Evolutionary conservation across 2,329 filamentous ascomycete genomes (phyloP).

Genomic region (Aspergillus cejpii): DNA sequence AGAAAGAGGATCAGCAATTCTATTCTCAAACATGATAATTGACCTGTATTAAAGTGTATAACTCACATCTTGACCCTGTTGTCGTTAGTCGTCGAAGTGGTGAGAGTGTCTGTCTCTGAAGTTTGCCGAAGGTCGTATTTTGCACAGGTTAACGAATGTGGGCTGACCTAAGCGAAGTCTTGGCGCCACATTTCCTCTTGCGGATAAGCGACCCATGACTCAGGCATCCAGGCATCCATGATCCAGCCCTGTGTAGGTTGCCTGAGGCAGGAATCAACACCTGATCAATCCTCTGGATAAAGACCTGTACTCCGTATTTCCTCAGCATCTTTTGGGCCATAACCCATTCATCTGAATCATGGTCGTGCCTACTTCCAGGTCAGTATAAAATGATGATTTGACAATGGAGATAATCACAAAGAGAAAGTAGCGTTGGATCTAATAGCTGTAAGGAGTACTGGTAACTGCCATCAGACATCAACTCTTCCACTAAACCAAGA

Average conservation of each 20-base stretch:
- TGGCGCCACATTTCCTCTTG: slow-evolving; percentile 16
- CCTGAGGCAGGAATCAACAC: slow-evolving; percentile 11
- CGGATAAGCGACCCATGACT: slow-evolving; percentile 12
- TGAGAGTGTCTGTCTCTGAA: slow-evolving; percentile 37
- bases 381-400: too few relatives aligned
- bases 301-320: too few relatives aligned
- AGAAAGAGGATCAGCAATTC: slow-evolving; percentile 25
- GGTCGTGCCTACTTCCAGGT: too few relatives aligned
- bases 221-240: slow-evolving; percentile 3
- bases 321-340: too few relatives aligned
- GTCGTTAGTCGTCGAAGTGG: slow-evolving; percentile 44
- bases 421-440: neutral
- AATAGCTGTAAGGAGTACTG: neutral
- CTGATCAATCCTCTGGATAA: too few relatives aligned
- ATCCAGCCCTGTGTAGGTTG: neutral
- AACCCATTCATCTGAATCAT: too few relatives aligned
- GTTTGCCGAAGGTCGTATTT: slow-evolving; percentile 34
- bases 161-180: slow-evolving; percentile 40
- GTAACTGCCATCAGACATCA: neutral
- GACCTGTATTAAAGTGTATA: neutral
- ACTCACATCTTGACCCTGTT: slow-evolving; percentile 46
- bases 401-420: too few relatives aligned
- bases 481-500: neutral
- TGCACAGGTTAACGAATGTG: slow-evolving; percentile 39
- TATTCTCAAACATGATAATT: slow-evolving; percentile 3